Conservation (phyloP, 179 eudicot species). For the Kewa caespitosa region DNA sequence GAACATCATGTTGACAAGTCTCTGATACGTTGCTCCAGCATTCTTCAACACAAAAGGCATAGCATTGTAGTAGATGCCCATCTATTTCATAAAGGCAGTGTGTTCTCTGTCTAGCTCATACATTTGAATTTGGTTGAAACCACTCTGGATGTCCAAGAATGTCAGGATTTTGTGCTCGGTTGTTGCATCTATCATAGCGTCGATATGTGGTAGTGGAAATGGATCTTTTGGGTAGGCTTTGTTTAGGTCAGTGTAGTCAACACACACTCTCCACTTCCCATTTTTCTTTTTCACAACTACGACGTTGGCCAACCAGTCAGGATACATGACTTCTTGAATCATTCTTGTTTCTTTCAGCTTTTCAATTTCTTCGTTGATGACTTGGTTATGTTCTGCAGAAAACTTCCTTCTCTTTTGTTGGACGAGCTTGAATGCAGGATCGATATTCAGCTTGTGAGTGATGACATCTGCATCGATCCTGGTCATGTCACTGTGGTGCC, state of each 20-base stretch:
- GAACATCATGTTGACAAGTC: slow-evolving; percentile 16
- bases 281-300: slow-evolving; percentile 19
- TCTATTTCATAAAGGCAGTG: too few species aligned
- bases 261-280: slow-evolving; percentile 26
- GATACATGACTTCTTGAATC: slow-evolving; percentile 23
- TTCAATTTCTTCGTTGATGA: background rate
- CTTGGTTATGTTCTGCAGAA: background rate
- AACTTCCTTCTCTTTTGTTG: slow-evolving; percentile 19
- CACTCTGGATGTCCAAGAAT: too few species aligned
- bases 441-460: too few species aligned
- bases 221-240: too few species aligned
- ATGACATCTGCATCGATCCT: slow-evolving; percentile 1
- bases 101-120: too few species aligned
- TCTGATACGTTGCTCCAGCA: slow-evolving; percentile 16
- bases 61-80: slow-evolving; percentile 12
- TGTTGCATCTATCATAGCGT: too few species aligned
- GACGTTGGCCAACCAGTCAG: background rate
- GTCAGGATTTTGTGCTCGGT: too few species aligned
- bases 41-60: slow-evolving; percentile 14
- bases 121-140: too few species aligned
- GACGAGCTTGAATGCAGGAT: background rate
- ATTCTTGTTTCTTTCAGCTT: background rate
- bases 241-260: too few species aligned
- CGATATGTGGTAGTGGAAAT: too few species aligned
- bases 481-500: slow-evolving; percentile 14